Percentiles rank a stretch among this genome's conserved stretches.
Evolutionary conservation across 768 basidiomycete species (phyloP).

Genomic region (Termitomyces sp.): DNA sequence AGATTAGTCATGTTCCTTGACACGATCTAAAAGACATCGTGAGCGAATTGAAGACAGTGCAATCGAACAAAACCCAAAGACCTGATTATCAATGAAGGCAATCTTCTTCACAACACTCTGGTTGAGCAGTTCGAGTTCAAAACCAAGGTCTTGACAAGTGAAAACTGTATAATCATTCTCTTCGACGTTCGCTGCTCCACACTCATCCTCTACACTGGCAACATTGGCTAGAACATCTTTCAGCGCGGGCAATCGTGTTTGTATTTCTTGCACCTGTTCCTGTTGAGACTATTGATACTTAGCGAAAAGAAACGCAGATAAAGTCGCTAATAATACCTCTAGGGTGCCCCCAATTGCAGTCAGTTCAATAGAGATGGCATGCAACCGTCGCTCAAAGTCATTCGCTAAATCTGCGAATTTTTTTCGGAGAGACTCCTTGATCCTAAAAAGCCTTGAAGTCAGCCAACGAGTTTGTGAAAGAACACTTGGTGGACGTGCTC

Average conservation of each 20-base stretch:
- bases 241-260: constrained; percentile 62
- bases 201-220: constrained; percentile 63
- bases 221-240: constrained; percentile 53
- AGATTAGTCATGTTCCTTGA: constrained; percentile 92
- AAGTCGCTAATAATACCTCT: constrained; percentile 41
- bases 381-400: constrained; percentile 64
- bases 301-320: neutral
- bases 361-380: constrained; percentile 64
- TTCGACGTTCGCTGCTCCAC: constrained; percentile 85
- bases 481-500: constrained; percentile 46
- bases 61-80: constrained; percentile 20
- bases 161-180: constrained; percentile 96
- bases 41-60: neutral
- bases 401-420: constrained; percentile 76
- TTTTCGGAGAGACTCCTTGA: constrained; percentile 75
- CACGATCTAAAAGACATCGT: constrained; percentile 58
- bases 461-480: neutral
- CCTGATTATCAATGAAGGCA: constrained; percentile 97
- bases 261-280: constrained; percentile 54
- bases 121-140: constrained; percentile 79
- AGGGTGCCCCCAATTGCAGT: constrained; percentile 69
- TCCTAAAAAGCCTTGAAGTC: constrained; percentile 38
- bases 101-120: constrained; percentile 85
- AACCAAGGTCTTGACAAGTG: constrained; percentile 82
- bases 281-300: constrained; percentile 58